Percentiles rank a stretch among this genome's conserved stretches.
phyloP scores from a whole-genome alignment of 2,329 filamentous ascomycete genomes.

The Calcarisporium arbuscula region DNA sequence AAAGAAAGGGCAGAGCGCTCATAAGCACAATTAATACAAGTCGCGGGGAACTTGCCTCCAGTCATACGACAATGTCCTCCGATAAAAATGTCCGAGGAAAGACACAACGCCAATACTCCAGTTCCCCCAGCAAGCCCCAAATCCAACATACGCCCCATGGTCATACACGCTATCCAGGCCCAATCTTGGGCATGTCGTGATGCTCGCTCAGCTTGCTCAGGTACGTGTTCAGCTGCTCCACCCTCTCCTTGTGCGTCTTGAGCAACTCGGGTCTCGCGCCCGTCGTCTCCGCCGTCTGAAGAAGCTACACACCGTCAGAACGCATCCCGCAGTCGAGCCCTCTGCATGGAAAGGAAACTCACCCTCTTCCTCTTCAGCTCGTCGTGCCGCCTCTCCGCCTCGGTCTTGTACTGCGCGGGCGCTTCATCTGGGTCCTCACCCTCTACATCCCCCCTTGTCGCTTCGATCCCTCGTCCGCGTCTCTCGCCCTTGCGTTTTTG shows the following conservation, averaged over 20 bases:
- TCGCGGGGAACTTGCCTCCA: no score
- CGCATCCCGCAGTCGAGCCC: neutral
- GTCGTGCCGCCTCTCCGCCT: slow-evolving; percentile 74
- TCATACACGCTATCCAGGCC: slow-evolving; percentile 42
- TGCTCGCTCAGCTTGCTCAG: slow-evolving; percentile 89
- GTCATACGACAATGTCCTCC: no score
- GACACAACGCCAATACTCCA: slow-evolving; percentile 1
- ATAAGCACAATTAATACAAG: no score
- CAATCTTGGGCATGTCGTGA: slow-evolving; percentile 84
- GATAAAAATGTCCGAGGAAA: no score
- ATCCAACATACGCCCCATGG: neutral
- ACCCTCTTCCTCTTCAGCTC: slow-evolving; percentile 77
- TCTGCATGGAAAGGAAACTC: slow-evolving; percentile 29
- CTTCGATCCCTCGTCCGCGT: slow-evolving; percentile 21
- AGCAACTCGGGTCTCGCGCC: slow-evolving; percentile 64
- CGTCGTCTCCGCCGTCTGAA: slow-evolving; percentile 64
- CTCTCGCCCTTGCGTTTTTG: slow-evolving; percentile 17
- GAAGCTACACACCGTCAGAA: slow-evolving; percentile 50
- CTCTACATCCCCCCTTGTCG: slow-evolving; percentile 15
- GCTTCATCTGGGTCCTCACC: slow-evolving; percentile 24
- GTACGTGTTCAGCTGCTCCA: slow-evolving; percentile 93
- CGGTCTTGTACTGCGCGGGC: slow-evolving; percentile 60
- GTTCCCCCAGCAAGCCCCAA: no score
- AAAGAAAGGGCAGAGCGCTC: no score
- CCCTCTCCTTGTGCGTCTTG: slow-evolving; percentile 94